Conservation (phyloP, 805 yeast species). For the Debaryomyces castellii region DNA sequence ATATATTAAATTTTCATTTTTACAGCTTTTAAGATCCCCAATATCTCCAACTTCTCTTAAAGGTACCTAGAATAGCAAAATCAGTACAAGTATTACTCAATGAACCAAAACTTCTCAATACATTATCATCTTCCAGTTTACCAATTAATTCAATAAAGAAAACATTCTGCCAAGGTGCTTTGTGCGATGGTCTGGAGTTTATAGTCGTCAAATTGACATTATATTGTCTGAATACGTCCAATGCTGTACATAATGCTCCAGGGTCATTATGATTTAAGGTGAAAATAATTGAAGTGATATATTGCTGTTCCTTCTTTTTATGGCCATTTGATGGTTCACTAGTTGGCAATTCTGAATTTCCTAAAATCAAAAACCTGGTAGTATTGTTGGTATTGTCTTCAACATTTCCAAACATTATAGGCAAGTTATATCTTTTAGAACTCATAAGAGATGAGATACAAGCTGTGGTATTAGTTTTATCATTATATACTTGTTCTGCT, state of each 20-base stretch:
- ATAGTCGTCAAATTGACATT: slow-evolving; percentile 68
- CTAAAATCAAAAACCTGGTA: slow-evolving; percentile 78
- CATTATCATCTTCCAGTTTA: slow-evolving; percentile 18
- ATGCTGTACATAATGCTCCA: slow-evolving; percentile 71
- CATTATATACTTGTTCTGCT: slow-evolving; percentile 57
- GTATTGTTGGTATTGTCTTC: slow-evolving; percentile 78
- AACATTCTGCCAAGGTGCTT: slow-evolving; percentile 74
- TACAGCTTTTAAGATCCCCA: slow-evolving; percentile 11
- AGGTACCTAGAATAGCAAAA: slow-evolving; percentile 60
- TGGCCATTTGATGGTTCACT: slow-evolving; percentile 4
- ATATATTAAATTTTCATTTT: background rate
- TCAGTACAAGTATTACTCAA: slow-evolving; percentile 46
- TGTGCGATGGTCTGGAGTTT: slow-evolving; percentile 72
- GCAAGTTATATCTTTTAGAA: slow-evolving; percentile 56
- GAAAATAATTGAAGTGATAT: slow-evolving; percentile 61
- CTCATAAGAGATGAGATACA: slow-evolving; percentile 77
- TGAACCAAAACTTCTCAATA: slow-evolving; percentile 38
- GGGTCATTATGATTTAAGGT: slow-evolving; percentile 62
- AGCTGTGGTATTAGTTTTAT: slow-evolving; percentile 45
- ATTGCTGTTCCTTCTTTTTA: slow-evolving; percentile 8
- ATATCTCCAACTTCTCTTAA: slow-evolving; percentile 45
- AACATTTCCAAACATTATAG: slow-evolving; percentile 53
- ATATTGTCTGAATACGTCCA: slow-evolving; percentile 54
- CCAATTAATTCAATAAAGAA: slow-evolving; percentile 75
- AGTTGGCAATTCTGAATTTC: slow-evolving; percentile 24